A percentile compares a stretch with the other conserved stretches of the same genome.
Evolutionary conservation across 2,329 filamentous ascomycete species (phyloP).

Genomic region (Gnomoniopsis sp.): DNA sequence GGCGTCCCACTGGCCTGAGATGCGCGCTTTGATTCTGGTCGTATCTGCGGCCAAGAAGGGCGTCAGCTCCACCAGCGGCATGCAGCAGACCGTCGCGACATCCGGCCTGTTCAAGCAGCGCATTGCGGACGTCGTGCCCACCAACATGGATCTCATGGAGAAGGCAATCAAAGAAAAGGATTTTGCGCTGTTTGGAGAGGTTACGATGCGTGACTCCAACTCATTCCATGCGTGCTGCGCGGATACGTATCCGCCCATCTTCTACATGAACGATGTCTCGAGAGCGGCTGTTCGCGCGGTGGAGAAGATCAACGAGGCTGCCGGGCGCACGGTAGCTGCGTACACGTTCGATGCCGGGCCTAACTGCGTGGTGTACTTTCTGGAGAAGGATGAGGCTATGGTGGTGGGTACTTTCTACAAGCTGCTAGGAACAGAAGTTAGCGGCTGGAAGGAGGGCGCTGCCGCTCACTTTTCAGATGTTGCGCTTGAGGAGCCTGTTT

Average conservation of each 20-base stretch:
- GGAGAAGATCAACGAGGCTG: slow-evolving; percentile 79
- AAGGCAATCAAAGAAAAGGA: slow-evolving; percentile 73
- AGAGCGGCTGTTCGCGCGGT: slow-evolving; percentile 83
- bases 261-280: slow-evolving; percentile 96
- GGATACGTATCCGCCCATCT: slow-evolving; percentile 95
- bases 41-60: slow-evolving; percentile 94
- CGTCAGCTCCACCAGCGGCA: slow-evolving; percentile 86
- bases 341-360: slow-evolving; percentile 98
- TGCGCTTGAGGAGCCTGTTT: slow-evolving; percentile 63
- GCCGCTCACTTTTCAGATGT: slow-evolving; percentile 48
- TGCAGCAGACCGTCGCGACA: slow-evolving; percentile 95
- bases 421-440: slow-evolving; percentile 53
- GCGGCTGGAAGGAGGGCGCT: slow-evolving; percentile 66
- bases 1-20: slow-evolving; percentile 88
- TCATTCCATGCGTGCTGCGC: slow-evolving; percentile 93
- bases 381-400: slow-evolving; percentile 69
- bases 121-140: slow-evolving; percentile 72
- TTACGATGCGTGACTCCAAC: slow-evolving; percentile 97
- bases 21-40: slow-evolving; percentile 89
- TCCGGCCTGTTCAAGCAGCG: slow-evolving; percentile 82
- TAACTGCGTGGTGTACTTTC: slow-evolving; percentile 95
- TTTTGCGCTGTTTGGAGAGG: slow-evolving; percentile 80
- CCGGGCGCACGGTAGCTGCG: slow-evolving; percentile 77
- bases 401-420: slow-evolving; percentile 78
- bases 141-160: slow-evolving; percentile 81